These are phyloP conservation scores for Kingdonia uniflora DNA, from an alignment of 164 flowering plant genomes.

Conservation along the genomic window DNA sequence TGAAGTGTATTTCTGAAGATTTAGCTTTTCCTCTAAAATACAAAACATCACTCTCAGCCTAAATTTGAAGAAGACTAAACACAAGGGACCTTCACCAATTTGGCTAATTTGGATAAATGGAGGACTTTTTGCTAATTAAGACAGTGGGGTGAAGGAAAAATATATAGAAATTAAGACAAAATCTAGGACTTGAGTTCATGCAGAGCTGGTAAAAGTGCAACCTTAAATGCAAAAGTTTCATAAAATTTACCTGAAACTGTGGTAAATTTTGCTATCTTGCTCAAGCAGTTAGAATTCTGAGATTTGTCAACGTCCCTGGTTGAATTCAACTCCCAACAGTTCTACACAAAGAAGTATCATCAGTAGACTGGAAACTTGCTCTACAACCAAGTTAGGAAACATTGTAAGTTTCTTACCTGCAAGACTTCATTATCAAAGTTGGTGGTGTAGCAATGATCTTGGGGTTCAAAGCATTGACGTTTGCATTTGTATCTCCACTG, in stretches of 20 bases:
- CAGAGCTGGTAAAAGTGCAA: too few species aligned
- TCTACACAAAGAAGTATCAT: not conserved
- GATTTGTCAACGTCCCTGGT: not conserved
- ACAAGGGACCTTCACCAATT: not conserved
- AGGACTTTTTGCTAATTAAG: not conserved
- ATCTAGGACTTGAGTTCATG: too few species aligned
- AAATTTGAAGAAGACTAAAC: not conserved
- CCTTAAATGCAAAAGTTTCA: not conserved
- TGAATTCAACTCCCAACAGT: not conserved
- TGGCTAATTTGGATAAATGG: not conserved
- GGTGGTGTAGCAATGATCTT: not conserved
- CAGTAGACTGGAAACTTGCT: not conserved
- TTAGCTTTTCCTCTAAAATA: too few species aligned
- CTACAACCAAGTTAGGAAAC: not conserved
- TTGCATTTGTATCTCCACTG: slow-evolving; percentile 37
- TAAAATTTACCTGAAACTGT: not conserved
- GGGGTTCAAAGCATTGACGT: slow-evolving; percentile 26
- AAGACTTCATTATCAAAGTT: slow-evolving; percentile 7
- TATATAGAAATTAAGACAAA: not conserved
- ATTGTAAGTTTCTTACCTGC: slow-evolving; percentile 11
- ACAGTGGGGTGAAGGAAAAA: not conserved
- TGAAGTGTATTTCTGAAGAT: too few species aligned
- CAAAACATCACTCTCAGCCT: too few species aligned
- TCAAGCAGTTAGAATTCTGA: not conserved
- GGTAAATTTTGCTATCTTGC: not conserved